phyloP scores from a whole-genome alignment of 139 green algal species.

The Chlamydomonas applanata region DNA sequence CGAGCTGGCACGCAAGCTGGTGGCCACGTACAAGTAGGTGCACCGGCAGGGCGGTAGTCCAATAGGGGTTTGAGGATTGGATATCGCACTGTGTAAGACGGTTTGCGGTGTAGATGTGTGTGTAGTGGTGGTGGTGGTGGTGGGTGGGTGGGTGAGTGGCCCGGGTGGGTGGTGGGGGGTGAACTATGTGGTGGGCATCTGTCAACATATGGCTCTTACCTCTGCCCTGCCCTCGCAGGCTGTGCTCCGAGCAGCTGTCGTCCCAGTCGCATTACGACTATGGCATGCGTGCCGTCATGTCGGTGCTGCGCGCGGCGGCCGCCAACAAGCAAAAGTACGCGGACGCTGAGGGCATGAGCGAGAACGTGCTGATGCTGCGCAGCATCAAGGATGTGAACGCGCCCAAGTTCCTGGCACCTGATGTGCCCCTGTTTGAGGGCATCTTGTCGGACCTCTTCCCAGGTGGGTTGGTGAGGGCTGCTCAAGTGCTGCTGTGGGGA shows the following conservation, averaged over 20 bases:
- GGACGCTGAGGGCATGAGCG: constrained; percentile 28
- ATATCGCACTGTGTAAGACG: too few species aligned
- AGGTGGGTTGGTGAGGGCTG: constrained; percentile 26
- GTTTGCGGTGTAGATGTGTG: too few species aligned
- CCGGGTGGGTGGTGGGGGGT: background rate
- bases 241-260: constrained; percentile 83
- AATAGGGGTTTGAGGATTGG: too few species aligned
- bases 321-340: constrained; percentile 70
- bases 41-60: too few species aligned
- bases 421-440: constrained; percentile 77
- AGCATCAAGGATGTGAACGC: constrained; percentile 76
- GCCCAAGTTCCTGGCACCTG: constrained; percentile 82
- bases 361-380: constrained; percentile 72
- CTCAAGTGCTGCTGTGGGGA: too few species aligned
- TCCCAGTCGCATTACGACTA: constrained; percentile 84
- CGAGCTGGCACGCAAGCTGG: constrained; percentile 76
- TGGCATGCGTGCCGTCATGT: constrained; percentile 81
- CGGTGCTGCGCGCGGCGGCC: constrained; percentile 69
- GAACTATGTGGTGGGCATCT: background rate
- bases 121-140: too few species aligned
- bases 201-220: background rate
- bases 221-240: too few species aligned
- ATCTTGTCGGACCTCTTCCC: constrained; percentile 80
- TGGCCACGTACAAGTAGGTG: constrained; percentile 70
- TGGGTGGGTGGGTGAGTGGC: too few species aligned